Evolutionary conservation across 2,329 filamentous ascomycete species (phyloP).

Genomic region (Fusarium sp.): DNA sequence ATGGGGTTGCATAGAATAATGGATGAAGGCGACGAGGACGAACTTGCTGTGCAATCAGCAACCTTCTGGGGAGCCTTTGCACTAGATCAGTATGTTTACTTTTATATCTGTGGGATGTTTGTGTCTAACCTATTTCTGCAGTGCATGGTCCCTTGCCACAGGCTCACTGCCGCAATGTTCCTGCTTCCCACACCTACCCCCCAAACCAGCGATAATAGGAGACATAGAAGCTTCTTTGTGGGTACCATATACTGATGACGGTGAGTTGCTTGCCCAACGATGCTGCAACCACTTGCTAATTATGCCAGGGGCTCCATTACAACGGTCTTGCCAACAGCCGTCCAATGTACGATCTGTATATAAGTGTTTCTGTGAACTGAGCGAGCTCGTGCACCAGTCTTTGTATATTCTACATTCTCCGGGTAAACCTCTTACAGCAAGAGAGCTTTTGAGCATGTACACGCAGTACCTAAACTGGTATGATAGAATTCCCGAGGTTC

Average conservation of each 20-base stretch:
- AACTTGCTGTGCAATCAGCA: constrained; percentile 68
- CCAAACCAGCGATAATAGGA: constrained; percentile 70
- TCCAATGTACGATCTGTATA: constrained; percentile 77
- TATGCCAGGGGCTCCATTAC: constrained; percentile 62
- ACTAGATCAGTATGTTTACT: constrained; percentile 69
- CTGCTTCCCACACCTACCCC: constrained; percentile 65
- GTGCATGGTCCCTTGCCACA: constrained; percentile 74
- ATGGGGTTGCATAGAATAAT: constrained; percentile 73
- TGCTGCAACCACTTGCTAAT: background rate
- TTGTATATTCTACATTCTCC: constrained; percentile 80
- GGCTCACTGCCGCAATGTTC: constrained; percentile 72
- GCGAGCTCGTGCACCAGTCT: constrained; percentile 78
- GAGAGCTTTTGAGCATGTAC: constrained; percentile 72
- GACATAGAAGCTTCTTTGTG: constrained; percentile 70
- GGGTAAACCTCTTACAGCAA: constrained; percentile 71
- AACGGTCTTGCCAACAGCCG: constrained; percentile 69
- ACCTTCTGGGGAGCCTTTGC: constrained; percentile 74
- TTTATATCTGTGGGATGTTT: background rate
- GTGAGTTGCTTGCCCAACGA: constrained; percentile 53
- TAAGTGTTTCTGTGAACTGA: constrained; percentile 77
- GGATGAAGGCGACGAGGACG: constrained; percentile 63
- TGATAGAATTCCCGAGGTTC: constrained; percentile 71
- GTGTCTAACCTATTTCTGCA: constrained; percentile 49
- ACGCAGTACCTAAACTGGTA: constrained; percentile 80
- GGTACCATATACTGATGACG: constrained; percentile 69